phyloP scores from a whole-genome alignment of 345 rosid species.

The Sisymbrium altissimum region DNA sequence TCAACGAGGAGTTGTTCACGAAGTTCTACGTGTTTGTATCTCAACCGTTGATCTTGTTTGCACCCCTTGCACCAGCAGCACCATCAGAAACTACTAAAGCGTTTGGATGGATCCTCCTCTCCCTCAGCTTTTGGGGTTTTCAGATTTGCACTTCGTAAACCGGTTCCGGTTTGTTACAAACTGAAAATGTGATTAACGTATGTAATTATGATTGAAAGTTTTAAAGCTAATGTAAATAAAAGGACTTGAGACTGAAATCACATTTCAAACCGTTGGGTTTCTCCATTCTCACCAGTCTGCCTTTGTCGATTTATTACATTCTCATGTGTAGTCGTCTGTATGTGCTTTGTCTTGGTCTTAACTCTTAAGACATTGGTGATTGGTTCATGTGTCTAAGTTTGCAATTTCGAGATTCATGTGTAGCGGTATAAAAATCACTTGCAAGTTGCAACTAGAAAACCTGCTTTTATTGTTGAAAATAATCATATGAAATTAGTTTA shows the following conservation, averaged over 20 bases:
- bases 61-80: conserved; percentile 33
- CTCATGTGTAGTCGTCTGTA: no score
- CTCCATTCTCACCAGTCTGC: no score
- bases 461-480: no score
- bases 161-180: background rate
- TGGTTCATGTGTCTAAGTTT: no score
- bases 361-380: no score
- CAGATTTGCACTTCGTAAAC: background rate
- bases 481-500: no score
- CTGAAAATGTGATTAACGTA: background rate
- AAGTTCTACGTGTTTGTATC: conserved; percentile 61
- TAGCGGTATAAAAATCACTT: no score
- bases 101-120: background rate
- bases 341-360: no score
- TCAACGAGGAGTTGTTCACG: conserved; percentile 61
- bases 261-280: no score
- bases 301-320: no score
- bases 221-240: background rate
- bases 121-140: background rate
- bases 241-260: background rate
- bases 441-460: no score
- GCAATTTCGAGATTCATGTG: no score
- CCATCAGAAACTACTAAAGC: conserved; percentile 32
- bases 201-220: background rate
- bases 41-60: conserved; percentile 31